Percentiles rank a stretch among this genome's conserved stretches.
Conservation (phyloP, 179 eudicot species). For the Heliamphora ciliata region DNA sequence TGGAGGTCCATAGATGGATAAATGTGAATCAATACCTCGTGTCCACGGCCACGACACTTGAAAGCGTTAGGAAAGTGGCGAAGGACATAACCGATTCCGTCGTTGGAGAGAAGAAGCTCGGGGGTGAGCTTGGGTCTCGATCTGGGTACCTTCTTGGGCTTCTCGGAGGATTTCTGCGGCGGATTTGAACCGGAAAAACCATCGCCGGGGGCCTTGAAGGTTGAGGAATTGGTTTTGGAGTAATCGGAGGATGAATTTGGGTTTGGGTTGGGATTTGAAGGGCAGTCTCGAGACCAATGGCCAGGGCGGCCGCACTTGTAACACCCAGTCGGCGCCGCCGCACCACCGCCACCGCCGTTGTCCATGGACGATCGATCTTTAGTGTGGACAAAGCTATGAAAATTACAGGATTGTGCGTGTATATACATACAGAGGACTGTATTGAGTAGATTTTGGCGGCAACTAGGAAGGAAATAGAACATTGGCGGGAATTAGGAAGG, state of each 20-base stretch:
- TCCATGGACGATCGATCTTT: conserved; percentile 2
- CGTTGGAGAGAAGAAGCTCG: conserved; percentile 60
- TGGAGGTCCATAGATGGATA: not conserved
- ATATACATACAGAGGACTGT: too few species aligned
- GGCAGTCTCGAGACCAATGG: conserved; percentile 96
- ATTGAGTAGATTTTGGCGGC: too few species aligned
- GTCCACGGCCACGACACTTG: conserved; percentile 71
- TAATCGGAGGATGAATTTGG: conserved; percentile 16
- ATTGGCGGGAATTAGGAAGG: too few species aligned
- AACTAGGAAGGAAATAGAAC: too few species aligned
- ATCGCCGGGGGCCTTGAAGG: conserved; percentile 16
- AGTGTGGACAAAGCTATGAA: too few species aligned
- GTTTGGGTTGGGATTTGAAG: conserved; percentile 35
- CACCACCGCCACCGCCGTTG: conserved; percentile 21
- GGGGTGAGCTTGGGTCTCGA: conserved; percentile 76
- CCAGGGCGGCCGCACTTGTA: conserved; percentile 96
- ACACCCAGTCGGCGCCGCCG: conserved; percentile 79
- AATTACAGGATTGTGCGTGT: too few species aligned
- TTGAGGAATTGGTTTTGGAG: conserved; percentile 5
- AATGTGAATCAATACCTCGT: conserved; percentile 44
- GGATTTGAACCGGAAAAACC: conserved; percentile 16
- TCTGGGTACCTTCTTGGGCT: conserved; percentile 59
- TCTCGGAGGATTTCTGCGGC: conserved; percentile 20
- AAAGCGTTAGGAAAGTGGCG: conserved; percentile 63
- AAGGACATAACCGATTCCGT: conserved; percentile 76